Conservation (phyloP, 1,139 yeast genomes). For the Keqinozyma sinolaborantium region DNA sequence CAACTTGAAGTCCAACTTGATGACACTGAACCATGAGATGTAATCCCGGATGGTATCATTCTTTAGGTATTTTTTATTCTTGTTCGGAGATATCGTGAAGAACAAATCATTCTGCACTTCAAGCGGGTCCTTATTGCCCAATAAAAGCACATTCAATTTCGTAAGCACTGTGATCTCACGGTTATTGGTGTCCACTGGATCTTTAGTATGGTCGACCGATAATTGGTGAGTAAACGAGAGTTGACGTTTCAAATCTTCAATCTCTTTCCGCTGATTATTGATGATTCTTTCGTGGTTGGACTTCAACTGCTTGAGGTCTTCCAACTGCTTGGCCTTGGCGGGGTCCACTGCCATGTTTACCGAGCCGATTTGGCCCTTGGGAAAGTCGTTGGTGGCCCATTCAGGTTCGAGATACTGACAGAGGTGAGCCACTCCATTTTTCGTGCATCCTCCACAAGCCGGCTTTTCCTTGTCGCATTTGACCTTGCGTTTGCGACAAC, state of each 20-base stretch:
- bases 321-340: slow-evolving; percentile 14
- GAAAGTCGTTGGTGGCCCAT: slow-evolving; percentile 22
- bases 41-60: slow-evolving; percentile 1
- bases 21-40: slow-evolving; percentile 35
- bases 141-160: slow-evolving; percentile 14
- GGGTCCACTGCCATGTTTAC: slow-evolving; percentile 1
- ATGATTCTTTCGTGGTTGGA: slow-evolving; percentile 21
- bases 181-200: slow-evolving; percentile 3
- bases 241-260: slow-evolving; percentile 34
- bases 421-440: slow-evolving; percentile 39
- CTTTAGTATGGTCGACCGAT: slow-evolving; percentile 12
- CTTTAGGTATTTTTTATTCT: slow-evolving; percentile 1
- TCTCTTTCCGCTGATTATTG: slow-evolving; percentile 25
- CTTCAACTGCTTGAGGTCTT: slow-evolving; percentile 19
- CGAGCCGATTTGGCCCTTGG: neutral
- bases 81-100: slow-evolving; percentile 1
- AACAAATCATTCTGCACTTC: slow-evolving; percentile 16
- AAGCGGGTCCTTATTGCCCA: slow-evolving; percentile 12
- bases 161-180: slow-evolving; percentile 6
- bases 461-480: slow-evolving; percentile 44
- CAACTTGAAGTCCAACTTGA: slow-evolving; percentile 40
- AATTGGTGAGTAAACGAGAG: slow-evolving; percentile 26
- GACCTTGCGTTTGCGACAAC: slow-evolving; percentile 43
- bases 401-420: slow-evolving; percentile 43
- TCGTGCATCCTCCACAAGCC: slow-evolving; percentile 41